Percentiles rank a stretch among this genome's conserved stretches.
Conservation (phyloP, 1,139 yeast genomes). For the Yamadazyma diddensiae region DNA sequence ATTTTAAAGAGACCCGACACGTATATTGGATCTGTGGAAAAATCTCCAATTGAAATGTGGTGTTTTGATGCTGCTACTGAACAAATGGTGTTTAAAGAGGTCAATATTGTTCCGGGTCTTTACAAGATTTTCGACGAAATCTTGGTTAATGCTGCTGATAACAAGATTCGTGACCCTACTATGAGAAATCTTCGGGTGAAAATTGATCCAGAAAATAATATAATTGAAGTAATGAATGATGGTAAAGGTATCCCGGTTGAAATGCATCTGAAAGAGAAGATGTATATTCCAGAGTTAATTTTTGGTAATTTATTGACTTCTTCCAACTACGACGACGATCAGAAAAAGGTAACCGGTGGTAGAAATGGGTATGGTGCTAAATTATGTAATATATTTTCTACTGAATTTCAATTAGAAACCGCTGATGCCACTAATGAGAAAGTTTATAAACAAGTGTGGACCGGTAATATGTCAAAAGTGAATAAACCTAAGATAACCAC, state of each 20-base stretch:
- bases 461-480: constrained; percentile 76
- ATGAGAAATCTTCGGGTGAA: constrained; percentile 84
- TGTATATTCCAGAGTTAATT: constrained; percentile 93
- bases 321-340: constrained; percentile 92
- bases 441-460: constrained; percentile 81
- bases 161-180: constrained; percentile 88
- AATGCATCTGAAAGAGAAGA: constrained; percentile 86
- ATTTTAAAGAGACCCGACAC: constrained; percentile 97
- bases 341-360: constrained; percentile 97
- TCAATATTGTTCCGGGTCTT: constrained; percentile 88
- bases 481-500: constrained; percentile 71
- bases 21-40: constrained; percentile 92
- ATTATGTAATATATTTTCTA: constrained; percentile 82
- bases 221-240: constrained; percentile 82
- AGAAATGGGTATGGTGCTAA: constrained; percentile 99
- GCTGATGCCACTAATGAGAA: constrained; percentile 68
- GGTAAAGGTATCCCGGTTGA: constrained; percentile 97
- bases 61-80: constrained; percentile 67
- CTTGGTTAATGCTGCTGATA: constrained; percentile 97
- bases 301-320: constrained; percentile 95
- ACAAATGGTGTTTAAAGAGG: constrained; percentile 68
- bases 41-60: constrained; percentile 82
- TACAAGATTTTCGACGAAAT: constrained; percentile 97
- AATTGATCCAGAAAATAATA: constrained; percentile 71
- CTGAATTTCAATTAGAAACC: constrained; percentile 84